Base-by-base conservation (phyloP, 75 land plant species). In the Gnetum montanum region DNA sequence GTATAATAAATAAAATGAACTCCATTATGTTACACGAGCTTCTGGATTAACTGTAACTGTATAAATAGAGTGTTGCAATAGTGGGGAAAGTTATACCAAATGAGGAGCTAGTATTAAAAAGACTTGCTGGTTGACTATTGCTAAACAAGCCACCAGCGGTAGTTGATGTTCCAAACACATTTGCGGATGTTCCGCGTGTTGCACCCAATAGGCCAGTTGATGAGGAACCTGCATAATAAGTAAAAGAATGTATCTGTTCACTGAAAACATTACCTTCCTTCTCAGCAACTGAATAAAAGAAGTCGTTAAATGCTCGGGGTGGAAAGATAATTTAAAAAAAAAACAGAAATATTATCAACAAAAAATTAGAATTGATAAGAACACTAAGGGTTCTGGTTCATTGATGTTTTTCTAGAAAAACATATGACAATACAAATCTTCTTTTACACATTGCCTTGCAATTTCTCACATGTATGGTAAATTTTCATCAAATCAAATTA, bases 81-180 rank as follows among this genome's bases (percentile, higher is more conserved):
- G 33, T 34, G 6, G 22, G 55, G 15, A 23, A 53, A 19, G 37
- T 34, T 6, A 53, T 53, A 50, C 29, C 55, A 53, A 53, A 53
- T 11, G 19, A 22, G 10, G 23, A 33, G 34, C 23, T 50, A 22
- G 11, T 4, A 50, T 50, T 50, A 22, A 50, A 50, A 30, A 30
- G 31, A 8, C 53, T 20, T 50, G 33, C 34, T 5, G 28, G 20
- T 34, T 53, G 28, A 33, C 35, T 24, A 31, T 36, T 34, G 26
- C 67, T 66, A 65, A 65, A 58, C 24, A 65, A 34, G 64, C 68
- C 52, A 23, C 44, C 26, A 27, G 68, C 34, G 23, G 68, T 30
- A 11, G 68, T 19, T 30, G 49, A 45, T 66, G 66, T 24, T 31
- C 68, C 68, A 45, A 66, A 66, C 8, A 66, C 15, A 18, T 47